phyloP scores from a whole-genome alignment of 2,329 filamentous ascomycete genomes.

The Trichoderma afroharzianum region DNA sequence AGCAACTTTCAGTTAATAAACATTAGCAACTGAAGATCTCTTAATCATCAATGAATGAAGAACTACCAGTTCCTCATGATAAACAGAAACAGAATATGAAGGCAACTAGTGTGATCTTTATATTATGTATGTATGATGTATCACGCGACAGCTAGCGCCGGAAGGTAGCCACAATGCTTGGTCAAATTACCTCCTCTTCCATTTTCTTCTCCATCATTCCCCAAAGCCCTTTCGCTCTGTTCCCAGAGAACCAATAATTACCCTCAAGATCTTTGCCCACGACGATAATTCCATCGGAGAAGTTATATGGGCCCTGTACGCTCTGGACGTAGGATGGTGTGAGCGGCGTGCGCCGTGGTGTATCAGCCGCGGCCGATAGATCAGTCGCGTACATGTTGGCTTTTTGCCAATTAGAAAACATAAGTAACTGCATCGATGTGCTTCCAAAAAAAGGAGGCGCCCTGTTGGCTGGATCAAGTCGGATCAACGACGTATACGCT shows the following conservation, averaged over 20 bases:
- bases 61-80: no score
- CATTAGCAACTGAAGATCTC: no score
- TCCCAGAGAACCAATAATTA: conserved; percentile 23
- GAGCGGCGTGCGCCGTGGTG: background rate
- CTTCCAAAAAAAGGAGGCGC: conserved; percentile 1
- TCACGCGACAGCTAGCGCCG: no score
- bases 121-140: no score
- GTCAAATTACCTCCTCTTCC: background rate
- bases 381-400: background rate
- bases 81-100: no score
- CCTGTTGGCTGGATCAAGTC: background rate
- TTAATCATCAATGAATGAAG: no score
- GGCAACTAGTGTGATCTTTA: no score
- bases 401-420: conserved; percentile 8
- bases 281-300: background rate
- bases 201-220: conserved; percentile 5
- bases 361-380: background rate
- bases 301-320: background rate
- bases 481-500: background rate
- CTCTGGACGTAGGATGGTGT: background rate
- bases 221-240: background rate
- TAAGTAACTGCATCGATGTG: background rate
- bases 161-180: no score
- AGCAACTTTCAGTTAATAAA: no score
- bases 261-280: background rate